phyloP scores from a whole-genome alignment of 805 yeast genomes.

The Saturnispora besseyi region DNA sequence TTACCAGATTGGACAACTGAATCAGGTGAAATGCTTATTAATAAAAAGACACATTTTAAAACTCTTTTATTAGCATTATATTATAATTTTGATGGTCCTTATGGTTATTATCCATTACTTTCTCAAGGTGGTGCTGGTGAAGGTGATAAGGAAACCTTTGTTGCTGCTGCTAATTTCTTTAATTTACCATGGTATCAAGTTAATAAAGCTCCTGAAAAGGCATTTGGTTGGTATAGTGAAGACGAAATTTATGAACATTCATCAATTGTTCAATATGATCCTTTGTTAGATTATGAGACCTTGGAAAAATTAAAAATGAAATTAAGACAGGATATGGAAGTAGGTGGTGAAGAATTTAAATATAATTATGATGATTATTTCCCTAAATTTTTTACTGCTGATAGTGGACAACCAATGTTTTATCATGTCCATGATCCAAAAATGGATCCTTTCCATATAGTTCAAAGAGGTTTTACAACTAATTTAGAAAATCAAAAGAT shows the following conservation, averaged over 20 bases:
- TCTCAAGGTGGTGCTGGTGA: slow-evolving; percentile 72
- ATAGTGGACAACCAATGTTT: slow-evolving; percentile 25
- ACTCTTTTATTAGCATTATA: slow-evolving; percentile 53
- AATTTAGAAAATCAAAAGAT: slow-evolving; percentile 24
- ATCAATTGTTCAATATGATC: slow-evolving; percentile 29
- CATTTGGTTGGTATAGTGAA: slow-evolving; percentile 27
- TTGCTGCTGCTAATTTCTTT: slow-evolving; percentile 57
- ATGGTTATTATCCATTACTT: slow-evolving; percentile 57
- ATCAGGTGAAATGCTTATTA: slow-evolving; percentile 59
- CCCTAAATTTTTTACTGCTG: slow-evolving; percentile 21
- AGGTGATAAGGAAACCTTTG: slow-evolving; percentile 74
- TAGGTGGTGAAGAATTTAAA: slow-evolving; percentile 18
- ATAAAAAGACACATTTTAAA: slow-evolving; percentile 49
- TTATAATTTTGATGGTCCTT: slow-evolving; percentile 60
- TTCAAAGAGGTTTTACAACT: slow-evolving; percentile 22
- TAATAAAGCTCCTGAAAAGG: slow-evolving; percentile 30
- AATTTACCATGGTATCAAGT: slow-evolving; percentile 46
- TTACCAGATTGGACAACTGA: slow-evolving; percentile 65
- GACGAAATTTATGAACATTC: slow-evolving; percentile 28
- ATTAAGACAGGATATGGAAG: slow-evolving; percentile 18
- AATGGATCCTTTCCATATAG: slow-evolving; percentile 40
- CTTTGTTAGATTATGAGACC: slow-evolving; percentile 23
- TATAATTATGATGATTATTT: slow-evolving; percentile 24
- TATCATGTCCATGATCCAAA: slow-evolving; percentile 49
- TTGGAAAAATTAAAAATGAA: slow-evolving; percentile 19